Conservation (phyloP, 2,329 filamentous ascomycete genomes). For the Penicillium oxalicum region DNA sequence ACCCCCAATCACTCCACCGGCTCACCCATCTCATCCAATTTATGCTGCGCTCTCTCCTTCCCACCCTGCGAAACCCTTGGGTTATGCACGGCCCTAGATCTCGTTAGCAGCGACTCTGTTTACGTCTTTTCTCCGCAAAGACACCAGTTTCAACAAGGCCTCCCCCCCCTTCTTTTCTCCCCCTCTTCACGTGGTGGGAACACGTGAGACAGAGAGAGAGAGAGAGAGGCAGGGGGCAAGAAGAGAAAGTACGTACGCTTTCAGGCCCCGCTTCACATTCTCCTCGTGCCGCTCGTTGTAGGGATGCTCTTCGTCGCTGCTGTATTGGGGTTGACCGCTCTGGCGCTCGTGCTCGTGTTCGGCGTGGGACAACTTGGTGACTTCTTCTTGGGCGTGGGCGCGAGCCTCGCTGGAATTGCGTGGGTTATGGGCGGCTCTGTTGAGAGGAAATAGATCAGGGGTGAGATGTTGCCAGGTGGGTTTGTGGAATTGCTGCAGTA, state of each 20-base stretch:
- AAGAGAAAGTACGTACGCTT: slow-evolving; percentile 14
- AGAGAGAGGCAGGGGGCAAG: too few relatives aligned
- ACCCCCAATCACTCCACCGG: not conserved
- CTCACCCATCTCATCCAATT: slow-evolving; percentile 13
- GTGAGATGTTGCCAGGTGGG: not conserved
- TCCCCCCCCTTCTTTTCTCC: too few relatives aligned
- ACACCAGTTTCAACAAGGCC: not conserved
- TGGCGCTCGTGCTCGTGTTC: too few relatives aligned
- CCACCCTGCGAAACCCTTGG: slow-evolving; percentile 8
- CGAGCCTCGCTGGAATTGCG: slow-evolving; percentile 14
- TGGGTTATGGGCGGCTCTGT: slow-evolving; percentile 17
- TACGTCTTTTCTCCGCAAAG: not conserved
- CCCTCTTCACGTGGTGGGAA: too few relatives aligned
- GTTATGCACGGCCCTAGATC: slow-evolving; percentile 19
- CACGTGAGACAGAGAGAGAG: too few relatives aligned
- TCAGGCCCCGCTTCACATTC: slow-evolving; percentile 21
- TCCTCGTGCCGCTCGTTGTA: slow-evolving; percentile 1
- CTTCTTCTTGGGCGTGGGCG: slow-evolving; percentile 15
- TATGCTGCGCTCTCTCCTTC: slow-evolving; percentile 6
- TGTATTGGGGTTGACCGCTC: not conserved
- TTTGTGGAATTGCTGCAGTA: too few relatives aligned
- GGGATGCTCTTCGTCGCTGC: slow-evolving; percentile 8
- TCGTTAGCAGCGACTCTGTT: not conserved
- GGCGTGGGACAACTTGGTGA: slow-evolving; percentile 5
- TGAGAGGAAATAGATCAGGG: not conserved